phyloP scores from a whole-genome alignment of 2,329 filamentous ascomycete genomes.

The Aspergillus aculeatus region DNA sequence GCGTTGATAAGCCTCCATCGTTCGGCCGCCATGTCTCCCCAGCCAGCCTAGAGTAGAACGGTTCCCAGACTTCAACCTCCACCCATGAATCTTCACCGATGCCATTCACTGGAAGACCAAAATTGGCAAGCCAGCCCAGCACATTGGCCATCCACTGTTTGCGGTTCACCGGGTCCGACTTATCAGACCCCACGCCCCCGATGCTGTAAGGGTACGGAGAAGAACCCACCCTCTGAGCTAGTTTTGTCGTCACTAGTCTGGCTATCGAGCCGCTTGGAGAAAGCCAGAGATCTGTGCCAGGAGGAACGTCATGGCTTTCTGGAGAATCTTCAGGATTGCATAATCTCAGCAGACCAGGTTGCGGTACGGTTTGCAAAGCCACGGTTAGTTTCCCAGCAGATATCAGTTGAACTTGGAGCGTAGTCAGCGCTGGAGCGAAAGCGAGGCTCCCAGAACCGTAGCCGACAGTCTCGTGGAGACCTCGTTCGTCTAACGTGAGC shows the following conservation, averaged over 20 bases:
- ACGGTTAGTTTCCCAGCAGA: conserved; percentile 38
- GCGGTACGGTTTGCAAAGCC: conserved; percentile 36
- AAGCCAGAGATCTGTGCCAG: conserved; percentile 41
- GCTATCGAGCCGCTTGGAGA: conserved; percentile 41
- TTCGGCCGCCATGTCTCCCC: conserved; percentile 32
- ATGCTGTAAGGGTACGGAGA: conserved; percentile 20
- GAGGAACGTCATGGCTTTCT: conserved; percentile 19
- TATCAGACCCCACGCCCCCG: conserved; percentile 13
- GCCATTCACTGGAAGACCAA: conserved; percentile 33
- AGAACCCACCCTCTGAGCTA: conserved; percentile 20
- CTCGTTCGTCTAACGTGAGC: conserved; percentile 35
- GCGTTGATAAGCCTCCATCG: conserved; percentile 27
- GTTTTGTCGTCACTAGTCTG: conserved; percentile 30
- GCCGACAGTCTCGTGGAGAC: conserved; percentile 30
- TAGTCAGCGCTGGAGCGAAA: conserved; percentile 34
- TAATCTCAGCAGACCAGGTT: conserved; percentile 37
- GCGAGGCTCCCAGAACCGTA: conserved; percentile 27
- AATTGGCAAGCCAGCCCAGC: conserved; percentile 37
- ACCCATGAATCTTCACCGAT: conserved; percentile 39
- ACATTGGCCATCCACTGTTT: conserved; percentile 39
- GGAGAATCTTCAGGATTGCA: conserved; percentile 19
- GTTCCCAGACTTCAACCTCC: conserved; percentile 43
- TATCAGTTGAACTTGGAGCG: conserved; percentile 39
- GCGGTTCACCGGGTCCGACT: conserved; percentile 18
- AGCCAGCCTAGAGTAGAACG: conserved; percentile 38